Conservation (phyloP, 2,329 filamentous ascomycete genomes). For the Epichloe hybrida region DNA sequence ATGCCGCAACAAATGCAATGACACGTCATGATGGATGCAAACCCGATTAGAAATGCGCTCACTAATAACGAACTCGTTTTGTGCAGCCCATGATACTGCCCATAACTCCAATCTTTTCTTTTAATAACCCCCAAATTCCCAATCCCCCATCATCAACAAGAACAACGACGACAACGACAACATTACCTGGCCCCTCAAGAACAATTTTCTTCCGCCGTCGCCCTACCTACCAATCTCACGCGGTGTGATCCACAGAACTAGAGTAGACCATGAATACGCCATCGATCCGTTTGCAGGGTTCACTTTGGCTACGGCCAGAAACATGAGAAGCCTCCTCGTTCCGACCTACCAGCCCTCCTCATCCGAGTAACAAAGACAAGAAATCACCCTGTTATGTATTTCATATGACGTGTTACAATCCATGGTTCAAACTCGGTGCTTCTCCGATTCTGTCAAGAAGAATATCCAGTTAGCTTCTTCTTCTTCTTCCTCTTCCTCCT, state of each 20-base stretch:
- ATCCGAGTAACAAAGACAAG: neutral
- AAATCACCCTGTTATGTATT: neutral
- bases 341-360: neutral
- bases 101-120: conserved; percentile 1
- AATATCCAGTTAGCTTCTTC: neutral
- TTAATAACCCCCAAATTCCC: neutral
- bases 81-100: conserved; percentile 1
- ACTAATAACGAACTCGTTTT: neutral
- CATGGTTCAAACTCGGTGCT: conserved; percentile 26
- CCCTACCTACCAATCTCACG: neutral
- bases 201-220: neutral
- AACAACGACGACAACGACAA: too few relatives aligned
- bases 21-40: neutral
- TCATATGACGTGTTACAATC: neutral
- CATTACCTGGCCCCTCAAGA: too few relatives aligned
- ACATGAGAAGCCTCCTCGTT: neutral
- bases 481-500: neutral
- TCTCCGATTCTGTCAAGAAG: conserved; percentile 27
- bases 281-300: neutral
- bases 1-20: neutral
- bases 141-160: too few relatives aligned
- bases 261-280: neutral
- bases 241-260: neutral
- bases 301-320: neutral
- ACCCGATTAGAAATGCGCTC: neutral